A percentile compares a stretch with the other conserved stretches of the same genome.
Evolutionary conservation across 2,329 filamentous ascomycete genomes (phyloP).

Genomic region (Periconia sp.): DNA sequence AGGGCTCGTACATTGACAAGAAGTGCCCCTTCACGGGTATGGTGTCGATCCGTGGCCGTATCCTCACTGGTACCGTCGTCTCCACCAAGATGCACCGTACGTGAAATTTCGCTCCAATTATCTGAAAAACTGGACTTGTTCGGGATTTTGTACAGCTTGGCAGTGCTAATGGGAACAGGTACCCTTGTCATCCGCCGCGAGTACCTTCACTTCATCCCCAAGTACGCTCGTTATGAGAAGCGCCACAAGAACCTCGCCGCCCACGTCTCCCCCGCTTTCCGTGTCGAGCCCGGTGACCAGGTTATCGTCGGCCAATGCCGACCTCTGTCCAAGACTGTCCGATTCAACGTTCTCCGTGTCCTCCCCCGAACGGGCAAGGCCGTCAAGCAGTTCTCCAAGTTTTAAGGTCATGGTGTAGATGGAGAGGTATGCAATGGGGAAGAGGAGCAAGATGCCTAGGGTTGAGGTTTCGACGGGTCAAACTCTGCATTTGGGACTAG

Average conservation of each 20-base stretch:
- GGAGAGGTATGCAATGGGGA: conserved; percentile 28
- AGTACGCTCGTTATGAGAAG: conserved; percentile 99
- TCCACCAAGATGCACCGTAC: conserved; percentile 99
- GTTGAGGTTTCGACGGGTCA: conserved; percentile 43
- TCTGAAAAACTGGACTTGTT: no score
- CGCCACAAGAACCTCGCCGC: conserved; percentile 99
- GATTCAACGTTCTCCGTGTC: conserved; percentile 99
- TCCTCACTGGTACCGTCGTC: conserved; percentile 97
- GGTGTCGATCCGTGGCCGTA: conserved; percentile 99
- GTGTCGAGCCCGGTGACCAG: conserved; percentile 99
- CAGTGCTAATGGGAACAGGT: conserved; percentile 32
- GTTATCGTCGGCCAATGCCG: conserved; percentile 99
- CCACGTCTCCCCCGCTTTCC: conserved; percentile 99
- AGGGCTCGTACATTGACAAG: conserved; percentile 99
- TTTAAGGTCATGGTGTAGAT: conserved; percentile 66
- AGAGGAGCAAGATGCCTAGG: conserved; percentile 30
- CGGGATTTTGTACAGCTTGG: conserved; percentile 10
- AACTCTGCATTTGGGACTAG: conserved; percentile 48
- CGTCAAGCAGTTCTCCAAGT: conserved; percentile 98
- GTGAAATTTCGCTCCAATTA: no score
- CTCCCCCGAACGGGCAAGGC: conserved; percentile 96
- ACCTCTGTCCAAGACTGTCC: conserved; percentile 99
- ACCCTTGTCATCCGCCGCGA: conserved; percentile 99
- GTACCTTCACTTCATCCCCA: conserved; percentile 99
- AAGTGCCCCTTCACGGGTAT: conserved; percentile 99